These are phyloP conservation scores for Lachnellula hyalina DNA, from an alignment of 2,329 filamentous ascomycete genomes.

Conservation along the genomic window DNA sequence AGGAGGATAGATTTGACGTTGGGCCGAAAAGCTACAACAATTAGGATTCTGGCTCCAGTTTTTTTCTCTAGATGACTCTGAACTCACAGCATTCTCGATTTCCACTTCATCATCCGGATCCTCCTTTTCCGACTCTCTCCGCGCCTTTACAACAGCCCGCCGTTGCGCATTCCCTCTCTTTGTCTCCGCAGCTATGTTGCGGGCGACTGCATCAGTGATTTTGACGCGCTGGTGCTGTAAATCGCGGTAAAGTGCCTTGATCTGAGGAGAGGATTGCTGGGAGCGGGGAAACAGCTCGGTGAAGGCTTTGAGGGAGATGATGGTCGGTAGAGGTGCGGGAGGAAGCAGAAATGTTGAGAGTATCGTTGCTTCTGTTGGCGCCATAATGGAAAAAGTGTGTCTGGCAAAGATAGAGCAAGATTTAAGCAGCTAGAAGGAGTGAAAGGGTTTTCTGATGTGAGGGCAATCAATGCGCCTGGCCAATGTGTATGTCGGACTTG, in stretches of 20 bases:
- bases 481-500: neutral
- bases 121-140: constrained; percentile 47
- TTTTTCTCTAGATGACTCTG: neutral
- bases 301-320: constrained; percentile 71
- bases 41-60: neutral
- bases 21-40: constrained; percentile 52
- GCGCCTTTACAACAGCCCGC: constrained; percentile 50
- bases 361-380: constrained; percentile 69
- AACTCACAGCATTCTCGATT: constrained; percentile 52
- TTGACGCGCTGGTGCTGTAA: constrained; percentile 68
- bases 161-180: constrained; percentile 54
- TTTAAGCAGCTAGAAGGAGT: neutral
- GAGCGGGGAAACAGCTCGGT: constrained; percentile 67
- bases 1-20: constrained; percentile 38
- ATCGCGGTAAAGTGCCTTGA: constrained; percentile 62
- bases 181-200: constrained; percentile 60
- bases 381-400: constrained; percentile 45
- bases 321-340: constrained; percentile 66
- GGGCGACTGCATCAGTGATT: constrained; percentile 61
- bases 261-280: constrained; percentile 27
- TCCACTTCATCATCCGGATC: constrained; percentile 59
- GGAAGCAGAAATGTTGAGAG: constrained; percentile 73
- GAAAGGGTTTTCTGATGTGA: neutral
- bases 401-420: neutral
- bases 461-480: neutral